A percentile compares a stretch with the other conserved stretches of the same genome.
Evolutionary conservation across 805 yeast genomes (phyloP).

Genomic region (Ogataea trehaloabstinens): DNA sequence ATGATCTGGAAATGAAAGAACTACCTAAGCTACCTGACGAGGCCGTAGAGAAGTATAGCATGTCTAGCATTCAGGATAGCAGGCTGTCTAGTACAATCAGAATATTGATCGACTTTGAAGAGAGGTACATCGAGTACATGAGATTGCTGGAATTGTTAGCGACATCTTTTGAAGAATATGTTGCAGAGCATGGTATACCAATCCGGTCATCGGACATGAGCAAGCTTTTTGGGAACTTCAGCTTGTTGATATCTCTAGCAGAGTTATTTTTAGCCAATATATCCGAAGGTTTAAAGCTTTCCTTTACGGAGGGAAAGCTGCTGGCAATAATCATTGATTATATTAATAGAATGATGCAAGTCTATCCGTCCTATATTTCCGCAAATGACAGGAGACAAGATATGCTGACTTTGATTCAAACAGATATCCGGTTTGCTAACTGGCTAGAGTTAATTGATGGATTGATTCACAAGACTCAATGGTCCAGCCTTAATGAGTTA

Average conservation of each 20-base stretch:
- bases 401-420: conserved; percentile 2
- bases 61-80: background rate
- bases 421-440: conserved; percentile 7
- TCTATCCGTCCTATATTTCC: conserved; percentile 26
- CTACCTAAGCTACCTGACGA: conserved; percentile 6
- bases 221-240: conserved; percentile 43
- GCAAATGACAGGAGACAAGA: conserved; percentile 8
- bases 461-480: background rate
- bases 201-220: conserved; percentile 35
- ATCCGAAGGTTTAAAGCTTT: background rate
- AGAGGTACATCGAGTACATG: conserved; percentile 31
- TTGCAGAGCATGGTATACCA: conserved; percentile 28
- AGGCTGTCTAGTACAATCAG: conserved; percentile 15
- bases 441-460: conserved; percentile 15
- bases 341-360: conserved; percentile 22
- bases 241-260: conserved; percentile 37
- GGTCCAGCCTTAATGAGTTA: conserved; percentile 4
- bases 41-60: background rate
- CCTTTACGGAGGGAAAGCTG: conserved; percentile 6
- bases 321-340: conserved; percentile 18
- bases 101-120: conserved; percentile 35
- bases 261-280: conserved; percentile 26
- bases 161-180: conserved; percentile 31
- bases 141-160: conserved; percentile 31
- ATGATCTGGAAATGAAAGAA: background rate